Percentiles rank a stretch among this genome's conserved stretches.
phyloP scores from a whole-genome alignment of 345 rosid species.

The Murraya paniculata region DNA sequence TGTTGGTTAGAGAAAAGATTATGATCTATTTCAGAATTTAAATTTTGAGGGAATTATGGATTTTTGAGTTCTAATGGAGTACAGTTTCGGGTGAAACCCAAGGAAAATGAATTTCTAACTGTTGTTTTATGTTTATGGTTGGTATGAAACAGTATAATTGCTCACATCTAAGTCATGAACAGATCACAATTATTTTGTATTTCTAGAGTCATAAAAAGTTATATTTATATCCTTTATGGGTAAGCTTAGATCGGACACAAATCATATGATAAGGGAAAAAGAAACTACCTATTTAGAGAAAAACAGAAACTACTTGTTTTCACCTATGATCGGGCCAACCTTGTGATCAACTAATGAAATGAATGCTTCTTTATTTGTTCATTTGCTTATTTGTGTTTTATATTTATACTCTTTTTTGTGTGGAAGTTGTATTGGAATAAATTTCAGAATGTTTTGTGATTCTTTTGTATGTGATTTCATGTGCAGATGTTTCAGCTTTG shows the following conservation, averaged over 20 bases:
- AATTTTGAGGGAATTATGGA: not conserved
- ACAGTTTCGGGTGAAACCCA: not conserved
- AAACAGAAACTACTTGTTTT: too few species aligned
- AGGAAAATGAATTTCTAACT: not conserved
- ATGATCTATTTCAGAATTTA: not conserved
- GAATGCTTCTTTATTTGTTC: not conserved
- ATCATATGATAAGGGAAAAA: not conserved
- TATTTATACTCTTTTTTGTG: not conserved
- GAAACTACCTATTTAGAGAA: too few species aligned
- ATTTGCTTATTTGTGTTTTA: not conserved
- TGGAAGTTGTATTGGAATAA: not conserved
- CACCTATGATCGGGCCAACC: not conserved
- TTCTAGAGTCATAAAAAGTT: not conserved
- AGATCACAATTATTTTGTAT: too few species aligned
- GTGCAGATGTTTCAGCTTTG: conserved; percentile 67
- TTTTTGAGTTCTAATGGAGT: not conserved
- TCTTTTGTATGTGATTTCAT: conserved; percentile 7
- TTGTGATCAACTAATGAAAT: not conserved
- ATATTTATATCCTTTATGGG: not conserved
- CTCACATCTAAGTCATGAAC: not conserved
- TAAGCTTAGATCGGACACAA: not conserved
- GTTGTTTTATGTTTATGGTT: not conserved
- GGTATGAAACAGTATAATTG: not conserved
- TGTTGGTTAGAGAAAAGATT: not conserved
- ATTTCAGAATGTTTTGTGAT: not conserved